Percentiles rank a stretch among this genome's conserved stretches.
Conservation (phyloP, 495 filamentous ascomycete genomes). For the Annulohypoxylon nitens region DNA sequence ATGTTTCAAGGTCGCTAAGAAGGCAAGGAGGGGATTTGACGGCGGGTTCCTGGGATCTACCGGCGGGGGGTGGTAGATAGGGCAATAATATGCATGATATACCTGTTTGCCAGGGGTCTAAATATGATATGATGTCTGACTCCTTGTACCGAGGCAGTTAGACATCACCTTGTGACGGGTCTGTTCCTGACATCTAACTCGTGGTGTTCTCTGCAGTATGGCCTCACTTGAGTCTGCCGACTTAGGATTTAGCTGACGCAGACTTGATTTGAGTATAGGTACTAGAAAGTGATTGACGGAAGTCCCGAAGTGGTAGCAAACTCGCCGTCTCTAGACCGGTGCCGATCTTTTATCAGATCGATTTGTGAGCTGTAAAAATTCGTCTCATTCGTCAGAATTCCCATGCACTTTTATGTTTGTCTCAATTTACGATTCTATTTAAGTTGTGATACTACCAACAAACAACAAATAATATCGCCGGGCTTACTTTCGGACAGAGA, state of each 20-base stretch:
- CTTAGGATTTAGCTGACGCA: neutral
- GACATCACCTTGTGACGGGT: neutral
- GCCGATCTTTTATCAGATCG: neutral
- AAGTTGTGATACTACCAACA: constrained; percentile 12
- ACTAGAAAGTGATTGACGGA: neutral
- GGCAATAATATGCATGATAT: constrained; percentile 28
- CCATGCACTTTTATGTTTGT: constrained; percentile 5
- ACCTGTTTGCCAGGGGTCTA: constrained; percentile 6
- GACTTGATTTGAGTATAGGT: neutral
- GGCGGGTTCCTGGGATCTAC: constrained; percentile 12
- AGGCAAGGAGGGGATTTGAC: neutral
- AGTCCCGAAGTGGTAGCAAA: neutral
- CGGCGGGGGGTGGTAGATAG: constrained; percentile 21
- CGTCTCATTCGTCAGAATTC: constrained; percentile 6
- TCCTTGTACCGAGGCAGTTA: neutral
- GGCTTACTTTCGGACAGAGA: constrained; percentile 17
- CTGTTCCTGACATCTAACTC: constrained; percentile 8
- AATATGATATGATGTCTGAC: constrained; percentile 13
- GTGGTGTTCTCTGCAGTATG: neutral
- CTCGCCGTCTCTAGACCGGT: neutral
- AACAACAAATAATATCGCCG: constrained; percentile 17
- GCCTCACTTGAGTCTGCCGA: neutral
- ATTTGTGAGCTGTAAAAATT: neutral
- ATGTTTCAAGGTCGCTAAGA: constrained; percentile 19
- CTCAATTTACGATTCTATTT: constrained; percentile 17